These are phyloP conservation scores for Didymosphaeria variabile DNA, from an alignment of 2,329 filamentous ascomycete genomes.

Conservation along the genomic window DNA sequence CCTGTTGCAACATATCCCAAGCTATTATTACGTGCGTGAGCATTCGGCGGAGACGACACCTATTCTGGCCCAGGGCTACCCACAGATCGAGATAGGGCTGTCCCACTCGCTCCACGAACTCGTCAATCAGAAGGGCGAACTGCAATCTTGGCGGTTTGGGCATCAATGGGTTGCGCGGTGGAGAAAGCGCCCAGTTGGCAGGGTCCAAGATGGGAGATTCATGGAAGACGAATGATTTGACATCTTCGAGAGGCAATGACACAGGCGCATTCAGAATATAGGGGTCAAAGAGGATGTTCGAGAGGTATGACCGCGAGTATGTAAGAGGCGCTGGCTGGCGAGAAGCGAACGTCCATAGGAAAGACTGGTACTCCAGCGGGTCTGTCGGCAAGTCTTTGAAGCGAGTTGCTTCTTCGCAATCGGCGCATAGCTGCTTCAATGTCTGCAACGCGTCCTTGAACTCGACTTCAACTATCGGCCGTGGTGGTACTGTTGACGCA, in stretches of 20 bases:
- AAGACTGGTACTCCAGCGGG: slow-evolving; percentile 62
- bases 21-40: slow-evolving; percentile 83
- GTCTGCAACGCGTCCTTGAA: slow-evolving; percentile 76
- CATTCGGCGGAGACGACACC: slow-evolving; percentile 87
- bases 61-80: slow-evolving; percentile 86
- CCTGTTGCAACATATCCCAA: slow-evolving; percentile 84
- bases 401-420: slow-evolving; percentile 68
- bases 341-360: slow-evolving; percentile 77
- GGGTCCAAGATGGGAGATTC: slow-evolving; percentile 75
- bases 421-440: slow-evolving; percentile 74
- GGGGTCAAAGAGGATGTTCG: slow-evolving; percentile 77
- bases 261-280: slow-evolving; percentile 71
- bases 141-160: slow-evolving; percentile 77
- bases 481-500: slow-evolving; percentile 91
- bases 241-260: slow-evolving; percentile 80
- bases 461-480: slow-evolving; percentile 82
- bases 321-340: slow-evolving; percentile 84
- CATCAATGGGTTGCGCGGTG: slow-evolving; percentile 50
- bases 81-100: slow-evolving; percentile 85
- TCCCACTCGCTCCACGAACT: slow-evolving; percentile 64
- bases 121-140: slow-evolving; percentile 74
- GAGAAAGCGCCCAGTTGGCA: slow-evolving; percentile 78
- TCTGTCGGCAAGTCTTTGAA: slow-evolving; percentile 40
- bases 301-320: slow-evolving; percentile 82
- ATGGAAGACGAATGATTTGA: slow-evolving; percentile 80